A percentile compares a stretch with the other conserved stretches of the same genome.
Evolutionary conservation across 208 protist genomes (phyloP).

Genomic region (Angomonas desouzai): DNA sequence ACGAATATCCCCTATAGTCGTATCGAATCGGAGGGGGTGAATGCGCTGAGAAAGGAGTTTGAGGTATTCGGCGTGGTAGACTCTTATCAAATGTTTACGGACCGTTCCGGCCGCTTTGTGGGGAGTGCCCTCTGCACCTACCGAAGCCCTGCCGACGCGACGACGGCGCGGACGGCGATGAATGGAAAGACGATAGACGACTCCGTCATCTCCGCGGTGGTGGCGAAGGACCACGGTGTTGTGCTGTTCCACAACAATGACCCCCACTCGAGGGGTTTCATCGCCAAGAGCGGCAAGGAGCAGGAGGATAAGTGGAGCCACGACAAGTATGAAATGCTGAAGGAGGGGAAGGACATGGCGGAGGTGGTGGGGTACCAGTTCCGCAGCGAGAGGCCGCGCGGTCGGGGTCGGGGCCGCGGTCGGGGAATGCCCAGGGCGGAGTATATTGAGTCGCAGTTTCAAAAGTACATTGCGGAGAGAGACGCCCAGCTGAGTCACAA

Average conservation of each 20-base stretch:
- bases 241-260: conserved; percentile 48
- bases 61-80: conserved; percentile 82
- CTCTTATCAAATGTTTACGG: conserved; percentile 86
- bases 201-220: conserved; percentile 55
- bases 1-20: conserved; percentile 79
- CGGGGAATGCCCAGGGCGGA: conserved; percentile 21
- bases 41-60: conserved; percentile 72
- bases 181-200: conserved; percentile 64
- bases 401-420: conserved; percentile 29
- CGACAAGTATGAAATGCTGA: conserved; percentile 66
- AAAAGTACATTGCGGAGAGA: conserved; percentile 51
- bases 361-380: conserved; percentile 37
- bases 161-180: conserved; percentile 63
- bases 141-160: conserved; percentile 86
- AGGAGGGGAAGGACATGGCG: conserved; percentile 49
- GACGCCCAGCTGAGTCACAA: conserved; percentile 16
- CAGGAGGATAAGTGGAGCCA: conserved; percentile 53
- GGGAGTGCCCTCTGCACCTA: conserved; percentile 84
- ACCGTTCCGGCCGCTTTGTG: conserved; percentile 77
- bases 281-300: neutral
- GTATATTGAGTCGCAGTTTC: conserved; percentile 41
- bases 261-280: neutral
- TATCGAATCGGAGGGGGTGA: conserved; percentile 76
- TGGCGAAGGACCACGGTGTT: conserved; percentile 78
- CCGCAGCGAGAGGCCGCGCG: conserved; percentile 10